Conservation (phyloP, 2,329 filamentous ascomycete species). For the Nemania diffusa region DNA sequence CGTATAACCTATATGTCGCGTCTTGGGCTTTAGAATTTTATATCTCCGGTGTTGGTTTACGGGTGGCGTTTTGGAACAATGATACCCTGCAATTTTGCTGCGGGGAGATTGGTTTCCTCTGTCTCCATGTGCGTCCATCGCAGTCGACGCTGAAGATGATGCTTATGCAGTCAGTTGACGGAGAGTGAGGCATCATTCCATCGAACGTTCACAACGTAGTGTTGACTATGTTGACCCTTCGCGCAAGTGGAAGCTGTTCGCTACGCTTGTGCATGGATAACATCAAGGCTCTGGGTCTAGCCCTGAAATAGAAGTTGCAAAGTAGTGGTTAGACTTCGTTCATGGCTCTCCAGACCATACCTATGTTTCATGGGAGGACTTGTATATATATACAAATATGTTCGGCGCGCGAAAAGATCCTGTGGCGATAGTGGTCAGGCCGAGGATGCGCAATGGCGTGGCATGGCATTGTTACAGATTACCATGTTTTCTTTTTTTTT, state of each 20-base stretch:
- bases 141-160: background rate
- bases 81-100: conserved; percentile 44
- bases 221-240: background rate
- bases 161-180: background rate
- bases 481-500: background rate
- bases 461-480: conserved; percentile 17
- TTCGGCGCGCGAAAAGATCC: background rate
- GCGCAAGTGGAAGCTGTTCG: background rate
- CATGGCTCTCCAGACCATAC: background rate
- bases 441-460: conserved; percentile 21
- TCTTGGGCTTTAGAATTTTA: background rate
- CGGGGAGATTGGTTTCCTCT: conserved; percentile 24
- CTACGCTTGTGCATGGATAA: background rate
- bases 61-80: conserved; percentile 41
- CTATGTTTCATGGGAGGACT: background rate
- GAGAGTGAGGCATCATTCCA: background rate
- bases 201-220: background rate
- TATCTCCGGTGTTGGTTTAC: conserved; percentile 20
- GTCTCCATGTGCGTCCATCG: conserved; percentile 3
- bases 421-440: background rate
- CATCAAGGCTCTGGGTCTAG: background rate
- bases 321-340: background rate
- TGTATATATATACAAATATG: conserved; percentile 18
- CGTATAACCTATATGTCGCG: conserved; percentile 22
- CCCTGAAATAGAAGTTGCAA: background rate